Percentiles rank a stretch among this genome's conserved stretches.
These are phyloP conservation scores for Sanchytrium tribonematis DNA, from an alignment of 371 early-diverging fungal species.

Conservation along the genomic window DNA sequence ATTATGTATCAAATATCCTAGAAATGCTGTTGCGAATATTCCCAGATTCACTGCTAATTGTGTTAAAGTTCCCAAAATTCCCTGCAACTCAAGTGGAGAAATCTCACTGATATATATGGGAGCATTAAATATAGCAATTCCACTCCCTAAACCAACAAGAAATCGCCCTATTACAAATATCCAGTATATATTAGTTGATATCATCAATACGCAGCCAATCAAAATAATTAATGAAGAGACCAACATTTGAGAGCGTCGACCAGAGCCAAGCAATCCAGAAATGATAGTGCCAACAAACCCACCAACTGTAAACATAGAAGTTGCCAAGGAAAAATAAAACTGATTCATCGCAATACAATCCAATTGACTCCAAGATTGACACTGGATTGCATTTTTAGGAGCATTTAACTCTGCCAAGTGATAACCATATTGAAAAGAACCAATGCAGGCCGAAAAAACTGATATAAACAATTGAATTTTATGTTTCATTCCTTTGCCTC, in stretches of 20 bases:
- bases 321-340: not conserved
- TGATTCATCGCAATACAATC: not conserved
- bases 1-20: not conserved
- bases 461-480: too few species aligned
- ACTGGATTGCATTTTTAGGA: not conserved
- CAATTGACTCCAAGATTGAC: not conserved
- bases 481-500: too few species aligned
- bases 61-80: conserved; percentile 7
- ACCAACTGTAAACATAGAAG: not conserved
- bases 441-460: not conserved
- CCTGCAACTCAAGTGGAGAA: conserved; percentile 6
- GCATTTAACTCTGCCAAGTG: not conserved
- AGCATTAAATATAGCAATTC: conserved; percentile 7
- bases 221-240: not conserved
- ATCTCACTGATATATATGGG: conserved; percentile 11
- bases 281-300: not conserved
- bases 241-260: not conserved
- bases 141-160: conserved; percentile 9
- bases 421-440: not conserved
- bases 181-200: not conserved
- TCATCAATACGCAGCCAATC: not conserved
- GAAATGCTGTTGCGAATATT: not conserved
- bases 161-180: conserved; percentile 5
- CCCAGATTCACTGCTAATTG: conserved; percentile 9
- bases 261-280: not conserved